Conservation (phyloP, 768 basidiomycete genomes). For the Mycena latifolia region DNA sequence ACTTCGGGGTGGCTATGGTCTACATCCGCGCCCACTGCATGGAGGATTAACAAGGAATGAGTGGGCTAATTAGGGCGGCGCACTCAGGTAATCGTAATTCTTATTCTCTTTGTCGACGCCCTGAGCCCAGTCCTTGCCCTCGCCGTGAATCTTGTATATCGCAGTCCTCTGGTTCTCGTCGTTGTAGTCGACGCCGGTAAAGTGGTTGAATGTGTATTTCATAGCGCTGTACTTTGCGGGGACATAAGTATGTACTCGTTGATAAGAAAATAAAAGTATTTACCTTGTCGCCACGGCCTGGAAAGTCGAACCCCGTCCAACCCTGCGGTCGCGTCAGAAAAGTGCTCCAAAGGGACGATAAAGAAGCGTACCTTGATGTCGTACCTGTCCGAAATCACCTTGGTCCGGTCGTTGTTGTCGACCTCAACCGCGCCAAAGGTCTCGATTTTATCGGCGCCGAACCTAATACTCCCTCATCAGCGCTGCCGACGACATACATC, state of each 20-base stretch:
- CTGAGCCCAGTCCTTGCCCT: constrained; percentile 69
- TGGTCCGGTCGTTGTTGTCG: constrained; percentile 54
- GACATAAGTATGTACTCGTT: neutral
- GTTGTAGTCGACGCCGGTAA: constrained; percentile 78
- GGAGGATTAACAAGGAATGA: neutral
- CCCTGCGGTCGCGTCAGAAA: constrained; percentile 50
- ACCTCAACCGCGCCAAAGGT: constrained; percentile 67
- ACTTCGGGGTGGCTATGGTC: constrained; percentile 75
- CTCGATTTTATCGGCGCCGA: constrained; percentile 75
- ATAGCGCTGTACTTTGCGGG: constrained; percentile 60
- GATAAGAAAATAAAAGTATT: neutral
- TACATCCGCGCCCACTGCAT: constrained; percentile 52
- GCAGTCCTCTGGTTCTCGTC: constrained; percentile 60
- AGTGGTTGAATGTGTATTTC: constrained; percentile 70
- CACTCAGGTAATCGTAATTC: constrained; percentile 74
- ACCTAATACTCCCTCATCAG: constrained; percentile 46
- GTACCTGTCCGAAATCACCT: constrained; percentile 43
- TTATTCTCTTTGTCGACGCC: constrained; percentile 73
- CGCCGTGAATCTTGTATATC: constrained; percentile 69
- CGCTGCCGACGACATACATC: neutral
- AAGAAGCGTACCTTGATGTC: constrained; percentile 32
- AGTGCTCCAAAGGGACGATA: neutral
- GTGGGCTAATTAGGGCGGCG: neutral
- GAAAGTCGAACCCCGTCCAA: constrained; percentile 75
- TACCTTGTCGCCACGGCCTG: constrained; percentile 70